These are phyloP conservation scores for Botryotinia convoluta DNA, from an alignment of 2,329 filamentous ascomycete species.

Conservation along the genomic window DNA sequence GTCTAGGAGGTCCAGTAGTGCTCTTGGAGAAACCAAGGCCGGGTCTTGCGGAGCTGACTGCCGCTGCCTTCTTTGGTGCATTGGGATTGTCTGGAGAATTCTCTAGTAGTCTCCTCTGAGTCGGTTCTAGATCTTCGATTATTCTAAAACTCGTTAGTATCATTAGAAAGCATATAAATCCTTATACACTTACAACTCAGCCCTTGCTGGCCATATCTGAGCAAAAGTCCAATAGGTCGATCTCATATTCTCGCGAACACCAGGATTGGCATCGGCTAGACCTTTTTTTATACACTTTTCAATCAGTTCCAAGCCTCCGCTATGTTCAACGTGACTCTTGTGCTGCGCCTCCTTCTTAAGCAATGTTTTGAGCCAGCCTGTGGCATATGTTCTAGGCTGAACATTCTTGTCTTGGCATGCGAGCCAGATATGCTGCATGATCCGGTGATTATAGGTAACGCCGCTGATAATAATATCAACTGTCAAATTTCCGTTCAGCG, in stretches of 20 bases:
- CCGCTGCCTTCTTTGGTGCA: constrained; percentile 54
- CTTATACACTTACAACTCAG: constrained; percentile 60
- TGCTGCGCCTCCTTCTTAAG: constrained; percentile 74
- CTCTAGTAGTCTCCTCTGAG: constrained; percentile 75
- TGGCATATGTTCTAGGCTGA: constrained; percentile 74
- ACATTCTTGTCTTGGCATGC: constrained; percentile 93
- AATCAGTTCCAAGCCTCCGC: constrained; percentile 75
- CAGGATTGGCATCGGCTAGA: constrained; percentile 83
- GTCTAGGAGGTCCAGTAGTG: constrained; percentile 54
- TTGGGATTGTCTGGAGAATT: constrained; percentile 83
- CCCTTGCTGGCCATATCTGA: constrained; percentile 71
- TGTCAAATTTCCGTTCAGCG: constrained; percentile 75
- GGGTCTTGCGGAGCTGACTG: constrained; percentile 48
- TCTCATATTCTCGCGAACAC: constrained; percentile 82
- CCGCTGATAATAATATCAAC: constrained; percentile 79
- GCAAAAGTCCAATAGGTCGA: constrained; percentile 84
- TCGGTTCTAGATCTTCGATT: constrained; percentile 72
- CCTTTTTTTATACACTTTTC: constrained; percentile 90
- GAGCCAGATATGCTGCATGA: constrained; percentile 80
- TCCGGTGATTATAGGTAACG: constrained; percentile 73
- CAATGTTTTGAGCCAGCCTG: constrained; percentile 81
- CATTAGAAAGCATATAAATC: background rate
- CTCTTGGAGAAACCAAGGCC: constrained; percentile 62
- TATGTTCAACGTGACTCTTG: constrained; percentile 79
- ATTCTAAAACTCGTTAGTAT: constrained; percentile 53